Evolutionary conservation across 208 protist species (phyloP).

Genomic region (Leishmania lainsoni): DNA sequence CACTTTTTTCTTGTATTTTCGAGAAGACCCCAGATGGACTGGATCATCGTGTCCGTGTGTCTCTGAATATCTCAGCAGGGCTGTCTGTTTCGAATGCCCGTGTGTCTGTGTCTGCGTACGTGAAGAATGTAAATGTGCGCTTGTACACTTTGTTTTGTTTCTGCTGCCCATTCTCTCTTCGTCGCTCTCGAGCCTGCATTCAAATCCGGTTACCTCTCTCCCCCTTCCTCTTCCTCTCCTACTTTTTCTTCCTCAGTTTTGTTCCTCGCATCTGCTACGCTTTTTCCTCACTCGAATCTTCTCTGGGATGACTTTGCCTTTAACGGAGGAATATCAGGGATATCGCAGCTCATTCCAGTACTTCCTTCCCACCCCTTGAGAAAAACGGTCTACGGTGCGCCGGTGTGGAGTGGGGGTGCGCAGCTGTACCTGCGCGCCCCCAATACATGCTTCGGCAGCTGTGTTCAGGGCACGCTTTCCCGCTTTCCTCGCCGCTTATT

Average conservation of each 20-base stretch:
- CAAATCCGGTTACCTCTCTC: too few species aligned
- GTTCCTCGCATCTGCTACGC: not conserved
- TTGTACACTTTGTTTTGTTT: not conserved
- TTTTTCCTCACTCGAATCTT: not conserved
- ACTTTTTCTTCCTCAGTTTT: not conserved
- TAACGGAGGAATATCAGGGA: not conserved
- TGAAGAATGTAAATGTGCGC: too few species aligned
- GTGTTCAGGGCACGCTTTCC: not conserved
- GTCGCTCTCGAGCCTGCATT: not conserved
- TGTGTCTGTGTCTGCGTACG: not conserved
- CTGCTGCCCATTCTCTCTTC: conserved; percentile 1
- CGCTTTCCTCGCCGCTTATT: not conserved
- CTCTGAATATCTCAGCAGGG: not conserved
- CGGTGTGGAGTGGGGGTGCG: not conserved
- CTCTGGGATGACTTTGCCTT: not conserved
- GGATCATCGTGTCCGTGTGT: not conserved
- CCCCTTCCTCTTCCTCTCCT: not conserved
- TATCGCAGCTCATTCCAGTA: not conserved
- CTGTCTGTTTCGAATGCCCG: not conserved
- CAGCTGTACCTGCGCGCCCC: not conserved
- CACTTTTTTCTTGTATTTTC: not conserved
- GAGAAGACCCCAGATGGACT: not conserved
- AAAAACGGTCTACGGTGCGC: not conserved
- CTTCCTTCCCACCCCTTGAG: not conserved
- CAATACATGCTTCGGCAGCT: not conserved